A percentile compares a stretch with the other conserved stretches of the same genome.
These are phyloP conservation scores for Euphorbia peplus DNA, from an alignment of 345 rosid genomes.

Conservation along the genomic window DNA sequence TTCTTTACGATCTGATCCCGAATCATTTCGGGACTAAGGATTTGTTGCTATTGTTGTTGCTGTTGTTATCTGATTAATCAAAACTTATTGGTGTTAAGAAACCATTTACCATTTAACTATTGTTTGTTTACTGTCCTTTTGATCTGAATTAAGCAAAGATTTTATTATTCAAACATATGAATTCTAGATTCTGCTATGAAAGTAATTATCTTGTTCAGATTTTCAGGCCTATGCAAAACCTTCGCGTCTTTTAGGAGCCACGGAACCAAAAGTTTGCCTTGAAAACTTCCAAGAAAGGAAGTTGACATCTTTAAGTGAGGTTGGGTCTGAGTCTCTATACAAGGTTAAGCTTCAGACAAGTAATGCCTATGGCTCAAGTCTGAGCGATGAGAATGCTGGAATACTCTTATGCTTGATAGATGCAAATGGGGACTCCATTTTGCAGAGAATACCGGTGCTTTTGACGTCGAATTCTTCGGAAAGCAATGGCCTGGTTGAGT, in stretches of 20 bases:
- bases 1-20: too few species aligned
- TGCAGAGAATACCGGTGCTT: conserved; percentile 62
- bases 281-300: conserved; percentile 25
- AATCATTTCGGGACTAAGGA: too few species aligned
- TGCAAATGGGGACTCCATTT: conserved; percentile 55
- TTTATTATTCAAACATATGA: too few species aligned
- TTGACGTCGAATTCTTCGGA: conserved; percentile 32
- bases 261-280: conserved; percentile 43
- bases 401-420: conserved; percentile 67
- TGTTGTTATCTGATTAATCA: too few species aligned
- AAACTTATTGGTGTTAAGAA: too few species aligned
- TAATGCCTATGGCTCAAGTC: conserved; percentile 56
- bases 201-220: conserved; percentile 41
- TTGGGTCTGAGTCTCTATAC: conserved; percentile 42
- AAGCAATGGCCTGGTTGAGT: conserved; percentile 20
- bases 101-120: too few species aligned
- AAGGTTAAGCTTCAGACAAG: conserved; percentile 70
- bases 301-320: conserved; percentile 20
- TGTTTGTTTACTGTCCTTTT: neutral
- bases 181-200: conserved; percentile 8
- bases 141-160: neutral
- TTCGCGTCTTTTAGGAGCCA: conserved; percentile 50
- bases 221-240: conserved; percentile 77
- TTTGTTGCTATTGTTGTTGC: too few species aligned
- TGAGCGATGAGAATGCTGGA: conserved; percentile 60